Evolutionary conservation across 164 flowering plant species (phyloP).

Genomic region (Platanus orientalis): DNA sequence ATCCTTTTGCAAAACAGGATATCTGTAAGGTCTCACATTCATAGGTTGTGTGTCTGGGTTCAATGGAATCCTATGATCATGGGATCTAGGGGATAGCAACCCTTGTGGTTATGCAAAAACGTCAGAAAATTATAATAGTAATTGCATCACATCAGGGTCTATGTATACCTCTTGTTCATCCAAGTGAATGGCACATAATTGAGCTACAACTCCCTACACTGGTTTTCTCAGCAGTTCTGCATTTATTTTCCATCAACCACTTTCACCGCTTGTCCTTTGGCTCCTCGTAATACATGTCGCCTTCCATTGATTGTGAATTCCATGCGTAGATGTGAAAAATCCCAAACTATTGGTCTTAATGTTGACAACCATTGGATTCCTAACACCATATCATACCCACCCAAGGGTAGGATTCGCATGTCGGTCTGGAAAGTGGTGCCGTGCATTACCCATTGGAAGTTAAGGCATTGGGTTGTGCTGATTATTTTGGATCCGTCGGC

Average conservation of each 20-base stretch:
- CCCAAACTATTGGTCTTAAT: not conserved
- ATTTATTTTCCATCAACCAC: not conserved
- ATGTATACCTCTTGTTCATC: too few relatives aligned
- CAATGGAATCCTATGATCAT: constrained; percentile 10
- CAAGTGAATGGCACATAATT: not conserved
- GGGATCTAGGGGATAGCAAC: constrained; percentile 6
- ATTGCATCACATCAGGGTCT: too few relatives aligned
- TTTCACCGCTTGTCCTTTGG: not conserved
- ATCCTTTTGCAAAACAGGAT: constrained; percentile 2
- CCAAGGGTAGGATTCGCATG: not conserved
- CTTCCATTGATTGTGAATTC: not conserved
- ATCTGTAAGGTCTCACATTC: too few relatives aligned
- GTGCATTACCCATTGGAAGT: not conserved
- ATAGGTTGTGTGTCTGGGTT: not conserved
- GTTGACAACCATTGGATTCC: constrained; percentile 7
- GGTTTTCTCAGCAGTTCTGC: not conserved
- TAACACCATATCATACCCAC: constrained; percentile 11
- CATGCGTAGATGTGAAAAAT: not conserved
- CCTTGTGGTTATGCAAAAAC: not conserved
- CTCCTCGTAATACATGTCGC: not conserved
- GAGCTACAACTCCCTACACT: not conserved
- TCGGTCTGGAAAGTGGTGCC: not conserved
- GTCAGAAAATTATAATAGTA: too few relatives aligned
- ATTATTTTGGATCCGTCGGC: not conserved
- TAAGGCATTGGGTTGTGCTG: not conserved